phyloP scores from a whole-genome alignment of 2,329 filamentous ascomycete genomes.

The Volutella citrinella region DNA sequence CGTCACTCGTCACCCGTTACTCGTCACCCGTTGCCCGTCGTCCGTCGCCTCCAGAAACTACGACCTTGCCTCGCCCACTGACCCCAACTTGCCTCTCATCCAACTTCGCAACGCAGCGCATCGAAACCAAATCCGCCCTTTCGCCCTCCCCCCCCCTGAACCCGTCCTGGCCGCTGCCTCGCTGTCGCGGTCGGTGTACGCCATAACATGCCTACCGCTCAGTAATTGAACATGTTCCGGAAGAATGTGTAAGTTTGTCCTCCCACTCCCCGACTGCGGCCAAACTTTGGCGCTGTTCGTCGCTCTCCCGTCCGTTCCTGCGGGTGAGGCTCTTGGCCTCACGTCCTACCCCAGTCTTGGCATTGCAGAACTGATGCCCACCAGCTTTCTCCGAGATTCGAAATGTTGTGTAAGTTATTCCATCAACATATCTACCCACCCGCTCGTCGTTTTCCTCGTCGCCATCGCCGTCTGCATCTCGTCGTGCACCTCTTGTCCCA shows the following conservation, averaged over 20 bases:
- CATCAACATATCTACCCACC: slow-evolving; percentile 4
- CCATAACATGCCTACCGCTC: slow-evolving; percentile 31
- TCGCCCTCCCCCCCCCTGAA: slow-evolving; percentile 5
- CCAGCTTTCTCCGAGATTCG: slow-evolving; percentile 47
- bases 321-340: slow-evolving; percentile 9
- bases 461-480: neutral
- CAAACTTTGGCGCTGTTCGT: slow-evolving; percentile 10
- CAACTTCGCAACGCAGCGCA: too few relatives aligned
- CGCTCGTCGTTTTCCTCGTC: slow-evolving; percentile 5
- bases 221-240: slow-evolving; percentile 37
- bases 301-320: slow-evolving; percentile 9
- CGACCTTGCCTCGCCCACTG: too few relatives aligned
- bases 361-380: slow-evolving; percentile 33
- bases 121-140: slow-evolving; percentile 7
- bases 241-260: slow-evolving; percentile 41
- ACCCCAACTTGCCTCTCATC: too few relatives aligned
- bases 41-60: too few relatives aligned
- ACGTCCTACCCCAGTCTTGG: slow-evolving; percentile 31
- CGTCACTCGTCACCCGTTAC: too few relatives aligned
- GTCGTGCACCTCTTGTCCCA: neutral
- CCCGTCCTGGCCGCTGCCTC: slow-evolving; percentile 16
- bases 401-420: slow-evolving; percentile 47
- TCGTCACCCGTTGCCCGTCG: too few relatives aligned
- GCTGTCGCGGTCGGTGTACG: slow-evolving; percentile 28
- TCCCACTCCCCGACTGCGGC: slow-evolving; percentile 7